Percentiles rank a stretch among this genome's conserved stretches.
Evolutionary conservation across 768 basidiomycete species (phyloP).

Genomic region (Hypholoma fasciculare): DNA sequence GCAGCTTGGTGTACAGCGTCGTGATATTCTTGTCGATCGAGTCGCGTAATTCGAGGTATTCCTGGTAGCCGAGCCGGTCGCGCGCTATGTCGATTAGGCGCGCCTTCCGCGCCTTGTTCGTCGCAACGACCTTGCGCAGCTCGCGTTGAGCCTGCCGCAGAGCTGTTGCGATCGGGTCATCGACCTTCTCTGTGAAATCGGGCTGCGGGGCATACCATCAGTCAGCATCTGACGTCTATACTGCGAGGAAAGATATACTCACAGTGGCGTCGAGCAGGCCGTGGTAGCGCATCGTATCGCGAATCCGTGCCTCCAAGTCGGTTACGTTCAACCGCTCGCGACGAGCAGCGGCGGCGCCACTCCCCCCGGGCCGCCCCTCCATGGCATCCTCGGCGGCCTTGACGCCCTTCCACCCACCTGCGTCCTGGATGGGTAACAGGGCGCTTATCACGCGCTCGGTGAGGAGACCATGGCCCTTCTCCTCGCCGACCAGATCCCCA

Average conservation of each 20-base stretch:
- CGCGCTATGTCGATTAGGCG: conserved; percentile 76
- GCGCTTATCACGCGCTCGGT: conserved; percentile 84
- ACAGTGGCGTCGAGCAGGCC: conserved; percentile 71
- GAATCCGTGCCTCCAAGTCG: conserved; percentile 74
- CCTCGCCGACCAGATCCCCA: conserved; percentile 65
- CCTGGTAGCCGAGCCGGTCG: conserved; percentile 88
- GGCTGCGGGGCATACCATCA: conserved; percentile 42
- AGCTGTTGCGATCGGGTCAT: conserved; percentile 92
- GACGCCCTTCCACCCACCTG: conserved; percentile 68
- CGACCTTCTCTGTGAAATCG: conserved; percentile 75
- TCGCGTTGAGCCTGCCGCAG: conserved; percentile 87
- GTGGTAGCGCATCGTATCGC: conserved; percentile 77
- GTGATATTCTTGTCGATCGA: conserved; percentile 85
- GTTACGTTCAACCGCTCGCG: conserved; percentile 76
- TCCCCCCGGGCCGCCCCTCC: conserved; percentile 81
- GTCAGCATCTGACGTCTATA: background rate
- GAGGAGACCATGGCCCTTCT: conserved; percentile 82
- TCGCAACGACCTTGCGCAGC: conserved; percentile 70
- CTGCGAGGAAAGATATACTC: conserved; percentile 30
- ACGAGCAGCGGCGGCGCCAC: conserved; percentile 73
- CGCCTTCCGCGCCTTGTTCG: conserved; percentile 82
- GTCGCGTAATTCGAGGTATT: conserved; percentile 85
- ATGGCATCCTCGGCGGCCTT: conserved; percentile 85
- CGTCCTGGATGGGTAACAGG: conserved; percentile 68
- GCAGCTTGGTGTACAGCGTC: conserved; percentile 71